Evolutionary conservation across 306 rosid species (phyloP).

Genomic region (Pachyrhizus erosus): DNA sequence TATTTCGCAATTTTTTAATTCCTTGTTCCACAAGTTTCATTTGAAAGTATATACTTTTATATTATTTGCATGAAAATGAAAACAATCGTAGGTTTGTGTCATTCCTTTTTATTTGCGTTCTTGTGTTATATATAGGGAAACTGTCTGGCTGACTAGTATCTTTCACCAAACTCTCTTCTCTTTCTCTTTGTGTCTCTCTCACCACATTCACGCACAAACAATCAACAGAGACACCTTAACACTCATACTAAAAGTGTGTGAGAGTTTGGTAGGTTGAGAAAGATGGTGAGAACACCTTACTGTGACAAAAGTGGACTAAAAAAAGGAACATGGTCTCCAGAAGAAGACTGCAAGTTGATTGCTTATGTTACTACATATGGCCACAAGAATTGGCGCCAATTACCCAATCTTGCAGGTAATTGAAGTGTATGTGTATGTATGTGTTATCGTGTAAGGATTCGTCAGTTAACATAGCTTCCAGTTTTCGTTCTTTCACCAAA

Average conservation of each 20-base stretch:
- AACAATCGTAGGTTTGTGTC: background rate
- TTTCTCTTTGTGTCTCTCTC: background rate
- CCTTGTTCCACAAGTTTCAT: background rate
- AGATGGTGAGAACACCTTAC: conserved; percentile 66
- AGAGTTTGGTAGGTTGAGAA: background rate
- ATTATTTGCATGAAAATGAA: background rate
- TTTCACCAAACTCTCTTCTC: background rate
- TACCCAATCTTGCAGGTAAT: conserved; percentile 76
- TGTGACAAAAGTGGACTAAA: conserved; percentile 60
- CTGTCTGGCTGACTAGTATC: background rate
- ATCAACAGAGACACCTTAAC: background rate
- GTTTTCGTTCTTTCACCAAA: background rate
- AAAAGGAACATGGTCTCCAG: conserved; percentile 76
- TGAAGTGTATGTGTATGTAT: background rate
- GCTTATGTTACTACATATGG: conserved; percentile 67
- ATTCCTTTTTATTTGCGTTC: background rate
- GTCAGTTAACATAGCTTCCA: background rate
- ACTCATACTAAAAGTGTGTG: background rate
- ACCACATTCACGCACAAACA: background rate
- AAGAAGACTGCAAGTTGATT: conserved; percentile 67
- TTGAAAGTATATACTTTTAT: background rate
- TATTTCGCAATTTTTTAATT: background rate
- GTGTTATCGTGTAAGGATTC: no score
- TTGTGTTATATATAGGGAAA: background rate
- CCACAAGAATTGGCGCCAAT: conserved; percentile 76